phyloP scores from a whole-genome alignment of 1,284 basidiomycete species.

The Bondarzewia mesenterica region DNA sequence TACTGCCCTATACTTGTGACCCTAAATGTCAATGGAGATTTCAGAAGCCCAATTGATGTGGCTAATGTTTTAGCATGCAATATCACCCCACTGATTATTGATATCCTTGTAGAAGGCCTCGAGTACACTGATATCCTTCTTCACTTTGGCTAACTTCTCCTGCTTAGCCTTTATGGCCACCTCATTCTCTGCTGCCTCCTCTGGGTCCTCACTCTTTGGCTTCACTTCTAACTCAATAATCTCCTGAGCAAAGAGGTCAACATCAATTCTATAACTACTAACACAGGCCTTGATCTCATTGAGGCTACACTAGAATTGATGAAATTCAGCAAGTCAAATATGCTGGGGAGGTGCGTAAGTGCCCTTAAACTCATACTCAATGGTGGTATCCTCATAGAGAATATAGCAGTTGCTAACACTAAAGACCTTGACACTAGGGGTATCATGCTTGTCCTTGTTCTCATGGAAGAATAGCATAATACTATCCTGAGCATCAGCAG shows the following conservation, averaged over 20 bases:
- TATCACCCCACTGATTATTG: slow-evolving; percentile 17
- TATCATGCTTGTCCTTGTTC: slow-evolving; percentile 22
- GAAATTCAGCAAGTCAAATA: slow-evolving; percentile 20
- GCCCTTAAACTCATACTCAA: slow-evolving; percentile 23
- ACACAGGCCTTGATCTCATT: slow-evolving; percentile 1
- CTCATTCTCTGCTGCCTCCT: slow-evolving; percentile 16
- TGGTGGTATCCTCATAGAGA: slow-evolving; percentile 22
- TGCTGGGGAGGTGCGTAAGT: slow-evolving; percentile 19
- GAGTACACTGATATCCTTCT: slow-evolving; percentile 15
- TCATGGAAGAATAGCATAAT: slow-evolving; percentile 30
- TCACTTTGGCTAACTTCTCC: slow-evolving; percentile 10
- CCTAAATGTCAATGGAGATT: slow-evolving; percentile 21
- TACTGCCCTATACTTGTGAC: slow-evolving; percentile 20
- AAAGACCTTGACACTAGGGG: slow-evolving; percentile 26
- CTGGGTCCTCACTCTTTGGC: slow-evolving; percentile 15
- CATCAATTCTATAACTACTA: slow-evolving; percentile 5
- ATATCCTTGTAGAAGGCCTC: slow-evolving; percentile 15
- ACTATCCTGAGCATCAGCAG: slow-evolving; percentile 24
- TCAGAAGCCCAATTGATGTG: slow-evolving; percentile 23
- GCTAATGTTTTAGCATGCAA: slow-evolving; percentile 16
- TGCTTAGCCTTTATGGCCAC: slow-evolving; percentile 7
- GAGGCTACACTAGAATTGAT: slow-evolving; percentile 5
- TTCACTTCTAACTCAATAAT: slow-evolving; percentile 8
- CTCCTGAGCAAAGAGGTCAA: slow-evolving; percentile 15
- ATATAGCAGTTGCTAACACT: slow-evolving; percentile 32